Evolutionary conservation across 441 rosid species (phyloP).

Genomic region (Metrosideros polymorpha): DNA sequence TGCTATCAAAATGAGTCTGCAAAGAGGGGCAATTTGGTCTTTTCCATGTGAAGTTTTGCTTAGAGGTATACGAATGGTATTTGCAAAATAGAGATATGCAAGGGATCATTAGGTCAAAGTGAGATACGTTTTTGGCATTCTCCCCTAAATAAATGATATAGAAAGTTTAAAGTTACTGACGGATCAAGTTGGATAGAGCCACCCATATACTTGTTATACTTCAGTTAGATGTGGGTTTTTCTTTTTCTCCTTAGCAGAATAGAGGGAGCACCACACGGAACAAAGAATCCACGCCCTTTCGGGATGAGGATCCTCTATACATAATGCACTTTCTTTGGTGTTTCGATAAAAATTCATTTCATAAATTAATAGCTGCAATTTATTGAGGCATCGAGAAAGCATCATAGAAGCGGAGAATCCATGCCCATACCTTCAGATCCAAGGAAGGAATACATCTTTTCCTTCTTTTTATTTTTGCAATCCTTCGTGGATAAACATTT

Average conservation of each 20-base stretch:
- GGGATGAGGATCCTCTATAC: not conserved
- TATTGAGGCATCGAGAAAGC: not conserved
- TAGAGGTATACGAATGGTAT: not conserved
- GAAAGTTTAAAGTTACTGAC: not conserved
- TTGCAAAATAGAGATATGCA: not conserved
- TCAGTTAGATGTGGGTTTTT: not conserved
- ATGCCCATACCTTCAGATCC: rapidly evolving
- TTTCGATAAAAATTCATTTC: not conserved
- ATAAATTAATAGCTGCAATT: not conserved
- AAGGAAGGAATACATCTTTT: not conserved
- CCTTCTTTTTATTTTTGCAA: not conserved
- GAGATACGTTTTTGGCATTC: not conserved
- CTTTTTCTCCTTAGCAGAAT: not conserved
- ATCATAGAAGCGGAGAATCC: not conserved
- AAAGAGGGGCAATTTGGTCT: not conserved
- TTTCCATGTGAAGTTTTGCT: not conserved
- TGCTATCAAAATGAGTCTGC: not conserved
- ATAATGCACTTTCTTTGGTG: not conserved
- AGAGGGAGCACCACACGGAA: not conserved
- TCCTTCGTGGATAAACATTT: not conserved
- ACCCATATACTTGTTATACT: too few species aligned
- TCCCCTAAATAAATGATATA: not conserved
- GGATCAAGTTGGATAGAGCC: too few species aligned
- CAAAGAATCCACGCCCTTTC: not conserved
- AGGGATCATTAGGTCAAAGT: not conserved